Evolutionary conservation across 2,329 filamentous ascomycete genomes (phyloP).

Genomic region (Fusarium cicatricum): DNA sequence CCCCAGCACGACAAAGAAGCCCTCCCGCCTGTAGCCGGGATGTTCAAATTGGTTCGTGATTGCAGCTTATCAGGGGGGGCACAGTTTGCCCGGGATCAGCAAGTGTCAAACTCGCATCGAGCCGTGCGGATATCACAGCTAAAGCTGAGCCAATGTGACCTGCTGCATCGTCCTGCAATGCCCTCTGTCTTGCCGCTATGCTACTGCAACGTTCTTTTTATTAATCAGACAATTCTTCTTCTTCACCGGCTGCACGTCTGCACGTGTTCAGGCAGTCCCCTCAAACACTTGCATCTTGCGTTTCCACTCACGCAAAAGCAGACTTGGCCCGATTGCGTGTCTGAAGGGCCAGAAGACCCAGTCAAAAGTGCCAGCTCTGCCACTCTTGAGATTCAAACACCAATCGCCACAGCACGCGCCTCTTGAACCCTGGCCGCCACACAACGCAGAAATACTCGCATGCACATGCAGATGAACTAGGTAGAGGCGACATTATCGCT

Average conservation of each 20-base stretch:
- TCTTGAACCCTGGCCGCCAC: slow-evolving; percentile 2
- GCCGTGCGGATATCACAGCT: slow-evolving; percentile 26
- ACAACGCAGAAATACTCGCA: slow-evolving; percentile 5
- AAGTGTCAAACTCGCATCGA: slow-evolving; percentile 19
- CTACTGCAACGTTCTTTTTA: slow-evolving; percentile 31
- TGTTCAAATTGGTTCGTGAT: slow-evolving; percentile 20
- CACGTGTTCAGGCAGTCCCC: slow-evolving; percentile 31
- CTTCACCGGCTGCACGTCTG: slow-evolving; percentile 32
- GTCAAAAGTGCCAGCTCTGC: background rate
- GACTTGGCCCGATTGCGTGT: no score
- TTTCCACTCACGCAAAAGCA: background rate
- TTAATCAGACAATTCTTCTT: slow-evolving; percentile 30
- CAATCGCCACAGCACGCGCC: slow-evolving; percentile 34
- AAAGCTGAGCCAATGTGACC: slow-evolving; percentile 23
- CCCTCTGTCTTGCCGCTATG: background rate
- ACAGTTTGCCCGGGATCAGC: slow-evolving; percentile 13
- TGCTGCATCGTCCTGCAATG: slow-evolving; percentile 14
- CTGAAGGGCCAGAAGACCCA: background rate
- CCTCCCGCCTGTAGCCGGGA: no score
- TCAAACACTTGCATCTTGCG: slow-evolving; percentile 13
- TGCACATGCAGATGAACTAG: background rate
- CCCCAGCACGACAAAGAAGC: no score
- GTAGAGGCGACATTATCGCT: slow-evolving; percentile 6
- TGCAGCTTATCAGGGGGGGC: slow-evolving; percentile 31
- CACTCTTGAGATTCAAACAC: background rate